These are phyloP conservation scores for Raffaelea albimanens DNA, from an alignment of 2,329 filamentous ascomycete species.

Conservation along the genomic window DNA sequence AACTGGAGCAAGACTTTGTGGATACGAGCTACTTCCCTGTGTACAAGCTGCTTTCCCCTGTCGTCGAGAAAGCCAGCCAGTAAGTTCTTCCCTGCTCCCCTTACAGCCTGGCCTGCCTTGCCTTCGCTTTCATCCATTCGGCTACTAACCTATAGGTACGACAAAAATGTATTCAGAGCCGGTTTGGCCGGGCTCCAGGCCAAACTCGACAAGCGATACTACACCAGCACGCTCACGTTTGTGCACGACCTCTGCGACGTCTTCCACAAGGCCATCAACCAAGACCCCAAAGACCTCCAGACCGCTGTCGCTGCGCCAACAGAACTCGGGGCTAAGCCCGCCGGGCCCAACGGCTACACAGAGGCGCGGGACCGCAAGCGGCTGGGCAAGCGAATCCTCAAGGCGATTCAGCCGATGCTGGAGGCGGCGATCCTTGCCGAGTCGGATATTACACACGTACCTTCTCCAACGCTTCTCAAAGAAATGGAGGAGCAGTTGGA, in stretches of 20 bases:
- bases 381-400: slow-evolving; percentile 83
- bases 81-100: background rate
- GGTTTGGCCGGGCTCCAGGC: slow-evolving; percentile 40
- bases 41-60: slow-evolving; percentile 62
- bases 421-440: slow-evolving; percentile 72
- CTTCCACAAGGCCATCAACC: slow-evolving; percentile 42
- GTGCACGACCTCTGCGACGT: slow-evolving; percentile 45
- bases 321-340: background rate
- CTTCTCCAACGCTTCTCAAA: slow-evolving; percentile 59
- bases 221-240: slow-evolving; percentile 49
- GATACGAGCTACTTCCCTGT: slow-evolving; percentile 91
- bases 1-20: slow-evolving; percentile 69
- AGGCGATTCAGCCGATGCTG: slow-evolving; percentile 66
- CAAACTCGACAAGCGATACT: slow-evolving; percentile 45
- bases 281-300: slow-evolving; percentile 26
- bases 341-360: slow-evolving; percentile 25
- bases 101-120: too few relatives aligned
- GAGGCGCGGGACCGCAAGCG: slow-evolving; percentile 76
- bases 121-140: background rate
- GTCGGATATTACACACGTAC: slow-evolving; percentile 64
- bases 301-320: background rate
- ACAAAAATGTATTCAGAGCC: slow-evolving; percentile 50
- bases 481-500: slow-evolving; percentile 69
- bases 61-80: slow-evolving; percentile 72
- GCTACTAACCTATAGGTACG: slow-evolving; percentile 43